Conservation (phyloP, 2,329 filamentous ascomycete species). For the Thermomyces lanuginosus region DNA sequence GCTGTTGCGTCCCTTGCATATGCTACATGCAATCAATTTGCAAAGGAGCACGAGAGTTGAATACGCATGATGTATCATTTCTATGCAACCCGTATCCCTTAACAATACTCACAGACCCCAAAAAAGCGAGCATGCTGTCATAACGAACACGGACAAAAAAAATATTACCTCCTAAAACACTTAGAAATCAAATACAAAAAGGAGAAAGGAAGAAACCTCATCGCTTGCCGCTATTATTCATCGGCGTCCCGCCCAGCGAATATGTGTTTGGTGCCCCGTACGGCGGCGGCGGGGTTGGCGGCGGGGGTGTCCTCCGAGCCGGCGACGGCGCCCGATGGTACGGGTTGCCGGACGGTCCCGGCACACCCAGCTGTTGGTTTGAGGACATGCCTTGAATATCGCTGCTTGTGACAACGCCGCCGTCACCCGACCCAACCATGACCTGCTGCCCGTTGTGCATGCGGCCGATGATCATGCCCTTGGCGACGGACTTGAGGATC, state of each 20-base stretch:
- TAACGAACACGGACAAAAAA: too few species aligned
- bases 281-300: slow-evolving; percentile 24
- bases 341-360: slow-evolving; percentile 9
- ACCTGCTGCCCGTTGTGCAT: slow-evolving; percentile 34
- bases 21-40: too few species aligned
- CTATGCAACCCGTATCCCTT: background rate
- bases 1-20: too few species aligned
- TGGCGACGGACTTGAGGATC: slow-evolving; percentile 85
- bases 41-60: slow-evolving; percentile 1
- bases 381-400: too few species aligned
- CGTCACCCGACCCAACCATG: slow-evolving; percentile 32
- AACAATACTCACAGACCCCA: slow-evolving; percentile 1
- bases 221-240: too few species aligned
- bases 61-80: background rate
- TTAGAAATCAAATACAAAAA: slow-evolving; percentile 1
- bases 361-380: too few species aligned
- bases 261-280: slow-evolving; percentile 22
- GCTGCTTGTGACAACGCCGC: slow-evolving; percentile 17
- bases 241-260: slow-evolving; percentile 18
- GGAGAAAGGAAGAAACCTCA: too few species aligned
- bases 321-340: slow-evolving; percentile 17
- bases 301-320: slow-evolving; percentile 17
- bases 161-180: too few species aligned
- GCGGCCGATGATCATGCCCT: slow-evolving; percentile 57
- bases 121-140: slow-evolving; percentile 1